Evolutionary conservation across 768 basidiomycete species (phyloP), one percentile per base, ranked within the genome.

Genomic region (Thelephora ganbajun): DNA sequence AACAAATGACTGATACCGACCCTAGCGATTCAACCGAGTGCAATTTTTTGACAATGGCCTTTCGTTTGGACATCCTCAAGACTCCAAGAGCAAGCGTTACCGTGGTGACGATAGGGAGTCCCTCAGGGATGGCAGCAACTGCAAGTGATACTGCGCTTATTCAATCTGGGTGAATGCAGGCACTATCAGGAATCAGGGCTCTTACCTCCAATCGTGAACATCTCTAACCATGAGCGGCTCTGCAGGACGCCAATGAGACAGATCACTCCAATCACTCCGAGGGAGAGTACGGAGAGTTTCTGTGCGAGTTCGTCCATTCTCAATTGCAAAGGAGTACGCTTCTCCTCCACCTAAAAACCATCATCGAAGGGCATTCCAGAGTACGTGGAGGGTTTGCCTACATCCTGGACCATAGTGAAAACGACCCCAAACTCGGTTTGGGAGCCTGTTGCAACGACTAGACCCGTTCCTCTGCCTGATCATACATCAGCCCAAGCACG

Each of bases 391-490:
- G 22, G 3, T 2, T 56, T 37, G 52, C n/a, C n/a, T n/a, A 91
- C 91, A 59, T 96, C 91, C 63, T 96, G 91, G 89, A 98, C 90
- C 90, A 96, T 94, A 12, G 84, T 80, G 60, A 98, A 98, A 51
- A 98, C 89, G 48, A 94, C 80, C 20, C 93, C 93, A 63, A 98
- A 94, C 59, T 98, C 93, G 1, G 90, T 94, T 52, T 84, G 77
- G 11, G 76, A 71, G 2, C 94, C 85, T 0, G 77, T 89, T 0
- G 77, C 89, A 41, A 98, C 85, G 5, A 94, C 90, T 41, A 97
- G 69, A 5, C 94, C 93, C 35, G 74, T 68, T 0, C 91, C 93
- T 46, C 87, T 70, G 5, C 88, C 85, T 86, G 53, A 6, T 23
- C 33, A 14, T 4, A 7, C 7, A 41, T 18, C 43, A 9, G 34